Base-by-base conservation (phyloP, 148 eudicot genomes). In the Mesembryanthemum crystallinum region DNA sequence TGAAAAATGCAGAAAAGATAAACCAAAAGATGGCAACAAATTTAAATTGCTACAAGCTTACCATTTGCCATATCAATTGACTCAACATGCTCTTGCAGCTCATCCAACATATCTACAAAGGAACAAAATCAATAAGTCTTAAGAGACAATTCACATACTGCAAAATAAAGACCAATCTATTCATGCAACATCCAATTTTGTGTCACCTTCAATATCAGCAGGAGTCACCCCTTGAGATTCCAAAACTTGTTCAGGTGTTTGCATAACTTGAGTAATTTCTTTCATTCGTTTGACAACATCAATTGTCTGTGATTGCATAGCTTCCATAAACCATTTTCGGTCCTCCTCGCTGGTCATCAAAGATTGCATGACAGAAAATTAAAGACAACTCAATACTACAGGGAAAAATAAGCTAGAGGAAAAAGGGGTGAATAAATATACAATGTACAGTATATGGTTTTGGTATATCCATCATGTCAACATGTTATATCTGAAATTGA, bases 21-120 rank as follows among this genome's bases (percentile, higher is more conserved):
- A n/a, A n/a, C n/a, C 28, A 25, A 21, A 15, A 14, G 9, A 67
- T 7, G 33, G 71, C n/a, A 43, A 37, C 5, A 37, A 0, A 21
- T 18, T 15, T 12, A 66, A 43, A 5, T 1, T 73, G 49, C 7
- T 60, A 28, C 45, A 24, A 67, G 57, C 86, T 88, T 79, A 95
- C 98, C 98, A 77, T 95, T 95, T 37, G 98, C 98, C 90, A 85
- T 92, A 81, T 95, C 98, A 76, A 95, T 95, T 20, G 97, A 87
- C 79, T 95, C 98, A 9, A 95, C 98, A 82, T 95, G 98, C 87
- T 95, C 98, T 73, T 95, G 97, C 33, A 95, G 87, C 87, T 95
- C 98, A 74, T 92, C 96, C 80, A 95, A 74, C 92, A 95, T 83
- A 79, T 83, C 98, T 95, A 83, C 72, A 73, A 85, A 67, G 45